Conservation (phyloP, 768 basidiomycete genomes). For the Glaciozyma antarctica region DNA sequence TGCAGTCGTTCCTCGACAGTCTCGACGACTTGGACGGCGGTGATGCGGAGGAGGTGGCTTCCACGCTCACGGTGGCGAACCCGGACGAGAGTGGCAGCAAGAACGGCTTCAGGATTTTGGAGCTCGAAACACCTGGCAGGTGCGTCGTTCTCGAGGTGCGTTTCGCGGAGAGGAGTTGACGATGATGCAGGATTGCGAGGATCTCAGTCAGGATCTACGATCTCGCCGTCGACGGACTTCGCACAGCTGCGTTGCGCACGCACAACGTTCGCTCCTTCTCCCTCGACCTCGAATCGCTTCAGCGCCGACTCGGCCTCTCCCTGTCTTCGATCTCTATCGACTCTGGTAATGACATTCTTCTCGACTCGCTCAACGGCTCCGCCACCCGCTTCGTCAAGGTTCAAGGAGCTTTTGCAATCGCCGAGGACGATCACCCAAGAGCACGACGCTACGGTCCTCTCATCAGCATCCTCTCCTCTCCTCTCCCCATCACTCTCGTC, state of each 20-base stretch:
- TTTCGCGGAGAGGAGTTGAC: not conserved
- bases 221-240: too few relatives aligned
- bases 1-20: not conserved
- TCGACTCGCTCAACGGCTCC: not conserved
- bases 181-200: not conserved
- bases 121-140: conserved; percentile 59
- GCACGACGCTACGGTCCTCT: not conserved
- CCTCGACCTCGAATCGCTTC: not conserved
- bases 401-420: too few relatives aligned
- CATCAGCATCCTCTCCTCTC: not conserved
- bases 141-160: conserved; percentile 37
- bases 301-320: not conserved
- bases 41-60: conserved; percentile 41
- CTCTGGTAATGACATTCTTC: not conserved
- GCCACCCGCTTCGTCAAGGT: too few relatives aligned
- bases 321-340: not conserved
- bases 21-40: conserved; percentile 25
- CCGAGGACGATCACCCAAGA: not conserved
- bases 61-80: conserved; percentile 63
- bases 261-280: not conserved
- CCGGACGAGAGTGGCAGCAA: conserved; percentile 62
- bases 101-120: conserved; percentile 59
- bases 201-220: not conserved
- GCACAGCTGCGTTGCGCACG: not conserved
- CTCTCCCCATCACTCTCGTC: not conserved